Evolutionary conservation across 176 grass and related monocot species (phyloP), one percentile per base, ranked within the genome.

Genomic region (Alopecurus myosuroides): DNA sequence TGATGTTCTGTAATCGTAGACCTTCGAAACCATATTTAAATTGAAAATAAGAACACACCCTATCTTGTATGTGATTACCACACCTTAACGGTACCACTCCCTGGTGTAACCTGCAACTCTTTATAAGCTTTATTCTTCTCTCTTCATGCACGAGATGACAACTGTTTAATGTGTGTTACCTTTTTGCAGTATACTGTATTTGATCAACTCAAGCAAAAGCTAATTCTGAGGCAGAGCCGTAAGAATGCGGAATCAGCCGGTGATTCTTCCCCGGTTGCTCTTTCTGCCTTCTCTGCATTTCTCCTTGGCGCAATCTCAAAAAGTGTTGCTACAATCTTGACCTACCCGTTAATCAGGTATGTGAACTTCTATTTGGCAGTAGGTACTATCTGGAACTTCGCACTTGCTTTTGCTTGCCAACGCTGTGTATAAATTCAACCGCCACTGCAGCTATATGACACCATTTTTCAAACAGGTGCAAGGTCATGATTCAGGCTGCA

Each of bases 401-500:
- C 6, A 44, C 53, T 65, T 49, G 17, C 18, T 87, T 77, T 61
- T 85, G 14, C 73, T 75, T 74, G 70, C 85, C 48, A 58, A 3
- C 81, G 55, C 28, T 51, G 2, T 41, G 11, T 11, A 60, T 28
- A 45, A 4, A 76, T 83, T 84, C 22, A 64, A 62, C 77, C 26
- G 44, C 61, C 34, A 30, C 57, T 57, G 35, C 20, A 76, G 55
- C 42, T 62, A 46, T 49, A 63, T 71, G 55, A 60, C 22, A 66
- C 70, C 12, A 77, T 23, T 13, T 41, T 41, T 40, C 31, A 58
- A 88, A 82, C 77, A 93, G 97, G 90, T 99, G 97, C 81, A 99
- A 99, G 84, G 90, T 94, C 64, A 96, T 99, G 97, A 99, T 99
- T 86, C 94, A 99, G 58, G 88, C 94, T 31, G 89, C 94, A 22